phyloP scores from a whole-genome alignment of 257 asterid species.

The Sherardia arvensis region DNA sequence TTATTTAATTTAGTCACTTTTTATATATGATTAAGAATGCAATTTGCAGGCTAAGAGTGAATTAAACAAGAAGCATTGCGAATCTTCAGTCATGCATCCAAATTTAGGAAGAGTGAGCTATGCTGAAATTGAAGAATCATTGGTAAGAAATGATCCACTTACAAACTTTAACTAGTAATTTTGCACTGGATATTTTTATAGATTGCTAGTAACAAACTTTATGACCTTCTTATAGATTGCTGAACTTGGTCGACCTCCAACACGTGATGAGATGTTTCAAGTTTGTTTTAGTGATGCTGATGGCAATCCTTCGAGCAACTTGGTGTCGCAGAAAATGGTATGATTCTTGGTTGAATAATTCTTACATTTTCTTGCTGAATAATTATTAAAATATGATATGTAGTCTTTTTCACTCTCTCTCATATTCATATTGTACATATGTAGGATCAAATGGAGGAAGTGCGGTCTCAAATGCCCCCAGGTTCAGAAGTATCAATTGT shows the following conservation, averaged over 20 bases:
- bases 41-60: not conserved
- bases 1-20: not conserved
- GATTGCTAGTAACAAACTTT: no score
- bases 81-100: not conserved
- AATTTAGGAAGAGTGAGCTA: not conserved
- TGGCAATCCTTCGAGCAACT: no score
- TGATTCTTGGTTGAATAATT: no score
- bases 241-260: no score
- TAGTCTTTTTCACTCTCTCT: no score
- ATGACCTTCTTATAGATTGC: no score
- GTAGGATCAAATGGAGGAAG: not conserved
- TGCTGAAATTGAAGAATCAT: not conserved
- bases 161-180: not conserved
- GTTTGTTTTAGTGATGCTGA: no score
- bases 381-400: no score
- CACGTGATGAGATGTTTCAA: no score
- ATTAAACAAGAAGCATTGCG: not conserved
- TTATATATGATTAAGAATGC: not conserved
- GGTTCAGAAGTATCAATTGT: not conserved
- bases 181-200: not conserved
- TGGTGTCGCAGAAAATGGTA: no score
- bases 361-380: no score
- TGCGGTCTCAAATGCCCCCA: not conserved
- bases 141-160: not conserved
- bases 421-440: not conserved